A percentile compares a stretch with the other conserved stretches of the same genome.
These are phyloP conservation scores for Stachybotrys elegans DNA, from an alignment of 2,329 filamentous ascomycete genomes.

Conservation along the genomic window DNA sequence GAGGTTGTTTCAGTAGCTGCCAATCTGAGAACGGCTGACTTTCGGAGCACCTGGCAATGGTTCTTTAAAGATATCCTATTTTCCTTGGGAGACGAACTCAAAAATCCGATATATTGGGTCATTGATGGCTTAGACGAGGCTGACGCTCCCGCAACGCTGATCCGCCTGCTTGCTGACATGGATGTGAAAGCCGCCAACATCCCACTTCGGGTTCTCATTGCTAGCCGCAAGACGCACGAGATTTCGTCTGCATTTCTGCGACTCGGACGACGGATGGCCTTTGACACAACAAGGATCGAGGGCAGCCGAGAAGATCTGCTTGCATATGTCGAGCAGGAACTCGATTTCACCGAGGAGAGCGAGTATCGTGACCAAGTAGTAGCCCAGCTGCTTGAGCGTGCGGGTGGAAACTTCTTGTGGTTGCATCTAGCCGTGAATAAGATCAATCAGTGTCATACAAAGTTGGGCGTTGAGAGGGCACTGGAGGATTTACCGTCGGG, in stretches of 20 bases:
- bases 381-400: too few species aligned
- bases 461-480: constrained; percentile 15
- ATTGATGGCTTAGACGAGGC: constrained; percentile 11
- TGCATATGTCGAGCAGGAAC: too few species aligned
- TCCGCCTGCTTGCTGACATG: constrained; percentile 22
- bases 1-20: constrained; percentile 16
- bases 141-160: constrained; percentile 14
- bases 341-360: too few species aligned
- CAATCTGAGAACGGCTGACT: constrained; percentile 19
- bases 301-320: too few species aligned
- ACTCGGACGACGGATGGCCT: too few species aligned
- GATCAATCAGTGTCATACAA: constrained; percentile 19
- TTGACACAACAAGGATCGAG: too few species aligned
- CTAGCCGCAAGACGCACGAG: constrained; percentile 21
- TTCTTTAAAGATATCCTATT: constrained; percentile 26
- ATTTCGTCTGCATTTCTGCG: constrained; percentile 12
- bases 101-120: constrained; percentile 25
- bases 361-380: too few species aligned
- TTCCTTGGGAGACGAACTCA: too few species aligned
- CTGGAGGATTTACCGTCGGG: constrained; percentile 21
- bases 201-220: constrained; percentile 23
- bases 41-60: constrained; percentile 22
- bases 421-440: constrained; percentile 22
- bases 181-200: constrained; percentile 10
- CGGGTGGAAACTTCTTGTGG: too few species aligned